A percentile compares a stretch with the other conserved stretches of the same genome.
Evolutionary conservation across 2,329 filamentous ascomycete genomes (phyloP).

Genomic region (Pyrenochaeta sp.): DNA sequence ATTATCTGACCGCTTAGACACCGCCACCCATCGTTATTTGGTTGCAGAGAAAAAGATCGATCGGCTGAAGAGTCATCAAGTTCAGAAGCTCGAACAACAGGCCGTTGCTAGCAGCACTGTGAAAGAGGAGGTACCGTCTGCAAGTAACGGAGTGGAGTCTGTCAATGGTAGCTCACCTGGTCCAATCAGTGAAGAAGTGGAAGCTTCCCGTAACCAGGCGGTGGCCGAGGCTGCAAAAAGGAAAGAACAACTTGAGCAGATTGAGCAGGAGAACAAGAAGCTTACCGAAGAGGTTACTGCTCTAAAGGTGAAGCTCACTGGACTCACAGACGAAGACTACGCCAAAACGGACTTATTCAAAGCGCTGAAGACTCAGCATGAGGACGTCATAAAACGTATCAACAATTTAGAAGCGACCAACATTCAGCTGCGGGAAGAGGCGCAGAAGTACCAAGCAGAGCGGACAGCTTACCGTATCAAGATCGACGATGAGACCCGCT

Average conservation of each 20-base stretch:
- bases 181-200: slow-evolving; percentile 70
- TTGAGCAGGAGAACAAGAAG: slow-evolving; percentile 79
- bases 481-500: slow-evolving; percentile 81
- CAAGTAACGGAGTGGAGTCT: slow-evolving; percentile 60
- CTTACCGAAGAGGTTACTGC: slow-evolving; percentile 80
- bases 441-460: slow-evolving; percentile 84
- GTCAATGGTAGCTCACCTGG: slow-evolving; percentile 68
- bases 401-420: slow-evolving; percentile 93
- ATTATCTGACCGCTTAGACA: slow-evolving; percentile 85
- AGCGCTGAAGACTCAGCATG: slow-evolving; percentile 85
- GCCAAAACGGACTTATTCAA: slow-evolving; percentile 94
- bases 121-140: slow-evolving; percentile 53
- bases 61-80: slow-evolving; percentile 84
- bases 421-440: slow-evolving; percentile 82
- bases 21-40: slow-evolving; percentile 88
- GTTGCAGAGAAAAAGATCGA: slow-evolving; percentile 96
- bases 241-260: slow-evolving; percentile 84
- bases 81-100: slow-evolving; percentile 91
- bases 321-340: slow-evolving; percentile 90
- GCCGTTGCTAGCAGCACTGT: slow-evolving; percentile 56
- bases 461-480: slow-evolving; percentile 81
- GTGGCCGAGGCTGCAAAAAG: slow-evolving; percentile 80
- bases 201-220: slow-evolving; percentile 80
- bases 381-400: slow-evolving; percentile 89
- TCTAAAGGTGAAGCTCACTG: slow-evolving; percentile 72